Conservation (phyloP, 2,329 filamentous ascomycete genomes). For the Alternaria hordeiaustralica region DNA sequence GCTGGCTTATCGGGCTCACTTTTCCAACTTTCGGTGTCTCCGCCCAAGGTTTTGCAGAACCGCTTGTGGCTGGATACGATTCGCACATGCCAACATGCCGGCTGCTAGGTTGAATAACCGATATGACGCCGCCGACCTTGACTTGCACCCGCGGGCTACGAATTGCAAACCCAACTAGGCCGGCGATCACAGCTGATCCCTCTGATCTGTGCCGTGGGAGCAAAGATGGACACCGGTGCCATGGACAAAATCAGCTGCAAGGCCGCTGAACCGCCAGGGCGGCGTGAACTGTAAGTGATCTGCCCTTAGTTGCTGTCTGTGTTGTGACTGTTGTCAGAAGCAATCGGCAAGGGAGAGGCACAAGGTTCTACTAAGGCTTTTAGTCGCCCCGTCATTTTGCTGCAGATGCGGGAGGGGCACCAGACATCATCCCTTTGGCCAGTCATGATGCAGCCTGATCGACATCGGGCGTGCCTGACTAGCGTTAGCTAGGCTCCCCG, state of each 20-base stretch:
- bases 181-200: slow-evolving; percentile 2
- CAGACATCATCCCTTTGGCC: slow-evolving; percentile 20
- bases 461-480: slow-evolving; percentile 34
- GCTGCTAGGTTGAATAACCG: slow-evolving; percentile 6
- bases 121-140: slow-evolving; percentile 9
- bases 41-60: slow-evolving; percentile 3
- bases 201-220: background rate
- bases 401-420: slow-evolving; percentile 23
- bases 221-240: background rate
- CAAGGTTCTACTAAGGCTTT: background rate
- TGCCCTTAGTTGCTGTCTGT: background rate
- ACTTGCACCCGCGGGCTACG: background rate
- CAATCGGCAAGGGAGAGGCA: slow-evolving; percentile 2
- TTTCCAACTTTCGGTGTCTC: slow-evolving; percentile 9
- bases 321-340: background rate
- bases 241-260: slow-evolving; percentile 2
- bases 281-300: background rate
- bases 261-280: slow-evolving; percentile 4
- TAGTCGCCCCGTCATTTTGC: slow-evolving; percentile 24
- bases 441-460: slow-evolving; percentile 27
- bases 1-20: slow-evolving; percentile 18
- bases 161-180: background rate
- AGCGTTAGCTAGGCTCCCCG: slow-evolving; percentile 28
- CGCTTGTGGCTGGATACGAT: slow-evolving; percentile 11
- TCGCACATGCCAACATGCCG: slow-evolving; percentile 3